A percentile compares a stretch with the other conserved stretches of the same genome.
phyloP scores from a whole-genome alignment of 2,329 filamentous ascomycete species.

The Sclerotinia sclerotiorum region DNA sequence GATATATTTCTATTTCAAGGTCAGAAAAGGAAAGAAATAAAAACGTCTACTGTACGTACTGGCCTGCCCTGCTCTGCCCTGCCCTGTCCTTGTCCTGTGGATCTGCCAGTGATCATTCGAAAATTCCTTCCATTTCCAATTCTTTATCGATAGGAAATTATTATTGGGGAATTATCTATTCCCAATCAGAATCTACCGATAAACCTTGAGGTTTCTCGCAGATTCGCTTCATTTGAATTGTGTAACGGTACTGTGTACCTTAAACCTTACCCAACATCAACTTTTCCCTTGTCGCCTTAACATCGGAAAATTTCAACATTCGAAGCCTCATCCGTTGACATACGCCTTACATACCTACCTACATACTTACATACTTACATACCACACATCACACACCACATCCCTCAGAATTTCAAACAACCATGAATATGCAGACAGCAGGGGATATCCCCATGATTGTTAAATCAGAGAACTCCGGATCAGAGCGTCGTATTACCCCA shows the following conservation, averaged over 20 bases:
- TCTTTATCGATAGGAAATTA: slow-evolving; percentile 3
- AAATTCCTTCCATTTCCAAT: neutral
- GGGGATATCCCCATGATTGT: slow-evolving; percentile 74
- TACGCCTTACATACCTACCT: neutral
- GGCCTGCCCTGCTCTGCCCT: neutral
- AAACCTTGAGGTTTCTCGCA: slow-evolving; percentile 2
- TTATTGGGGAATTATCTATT: neutral
- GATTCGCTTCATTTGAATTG: slow-evolving; percentile 6
- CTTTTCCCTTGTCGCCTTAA: slow-evolving; percentile 7
- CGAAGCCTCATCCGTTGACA: slow-evolving; percentile 16
- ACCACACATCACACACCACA: neutral
- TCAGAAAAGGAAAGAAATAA: neutral
- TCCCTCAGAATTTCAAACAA: slow-evolving; percentile 2
- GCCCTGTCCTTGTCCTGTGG: neutral
- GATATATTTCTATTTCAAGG: slow-evolving; percentile 10
- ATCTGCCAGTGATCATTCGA: neutral
- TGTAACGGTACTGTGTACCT: neutral
- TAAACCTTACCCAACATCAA: neutral
- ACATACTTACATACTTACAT: neutral
- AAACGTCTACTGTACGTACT: neutral
- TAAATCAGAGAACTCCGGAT: slow-evolving; percentile 72
- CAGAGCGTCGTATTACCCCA: slow-evolving; percentile 88
- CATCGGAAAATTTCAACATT: slow-evolving; percentile 12
- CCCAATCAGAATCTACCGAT: neutral
- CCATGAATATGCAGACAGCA: slow-evolving; percentile 22